Conservation (phyloP, 306 rosid species). For the Biancaea sappan region DNA sequence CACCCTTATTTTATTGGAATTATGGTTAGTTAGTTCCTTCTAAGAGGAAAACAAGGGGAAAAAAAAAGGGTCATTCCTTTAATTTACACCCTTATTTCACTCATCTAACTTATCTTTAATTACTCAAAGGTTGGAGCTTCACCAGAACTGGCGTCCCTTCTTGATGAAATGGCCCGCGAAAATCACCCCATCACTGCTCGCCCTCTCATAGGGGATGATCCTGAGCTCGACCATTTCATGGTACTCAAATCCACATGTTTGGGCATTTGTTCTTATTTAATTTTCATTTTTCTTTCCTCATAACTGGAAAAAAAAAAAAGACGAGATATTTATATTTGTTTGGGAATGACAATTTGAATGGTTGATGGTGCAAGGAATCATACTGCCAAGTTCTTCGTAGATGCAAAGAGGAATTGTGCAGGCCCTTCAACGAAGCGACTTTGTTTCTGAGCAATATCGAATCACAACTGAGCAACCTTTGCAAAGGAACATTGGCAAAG, state of each 20-base stretch:
- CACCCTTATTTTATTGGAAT: not conserved
- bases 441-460: conserved; percentile 61
- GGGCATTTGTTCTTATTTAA: not conserved
- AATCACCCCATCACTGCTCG: conserved; percentile 36
- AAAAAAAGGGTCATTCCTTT: not conserved
- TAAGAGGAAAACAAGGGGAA: not conserved
- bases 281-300: not conserved
- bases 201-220: conserved; percentile 72
- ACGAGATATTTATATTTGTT: not conserved
- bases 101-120: too few species aligned
- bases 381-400: conserved; percentile 64
- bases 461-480: conserved; percentile 67
- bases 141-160: conserved; percentile 55
- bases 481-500: conserved; percentile 56
- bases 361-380: conserved; percentile 54
- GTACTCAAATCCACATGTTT: conserved; percentile 34
- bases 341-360: not conserved
- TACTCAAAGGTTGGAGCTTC: conserved; percentile 80
- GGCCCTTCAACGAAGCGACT: conserved; percentile 73
- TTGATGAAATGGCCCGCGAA: conserved; percentile 62
- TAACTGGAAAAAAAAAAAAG: not conserved
- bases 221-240: conserved; percentile 87
- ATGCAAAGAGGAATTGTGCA: conserved; percentile 69
- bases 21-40: not conserved
- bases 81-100: not conserved